Conservation (phyloP, 164 flowering plant genomes). For the Umbellularia californica region DNA sequence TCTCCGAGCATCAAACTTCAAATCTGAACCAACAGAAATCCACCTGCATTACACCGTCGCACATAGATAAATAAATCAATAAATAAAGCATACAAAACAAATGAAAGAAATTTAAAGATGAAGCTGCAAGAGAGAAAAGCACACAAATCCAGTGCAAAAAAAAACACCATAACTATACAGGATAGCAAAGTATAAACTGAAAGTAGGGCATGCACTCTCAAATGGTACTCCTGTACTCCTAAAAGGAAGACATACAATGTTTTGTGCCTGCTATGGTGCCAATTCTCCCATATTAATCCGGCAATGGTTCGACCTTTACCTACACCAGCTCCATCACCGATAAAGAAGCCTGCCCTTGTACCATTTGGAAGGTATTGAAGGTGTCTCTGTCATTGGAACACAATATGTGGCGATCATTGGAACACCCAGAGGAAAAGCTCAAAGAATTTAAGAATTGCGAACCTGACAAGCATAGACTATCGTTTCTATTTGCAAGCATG, state of each 20-base stretch:
- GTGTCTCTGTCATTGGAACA: constrained; percentile 55
- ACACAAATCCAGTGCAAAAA: not conserved
- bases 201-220: not conserved
- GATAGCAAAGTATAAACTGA: not conserved
- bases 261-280: constrained; percentile 86
- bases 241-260: constrained; percentile 59
- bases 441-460: constrained; percentile 6
- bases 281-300: constrained; percentile 97
- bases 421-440: not conserved
- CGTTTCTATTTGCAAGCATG: constrained; percentile 97
- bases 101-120: not conserved
- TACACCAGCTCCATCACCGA: constrained; percentile 99
- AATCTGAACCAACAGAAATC: constrained; percentile 97
- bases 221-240: not conserved
- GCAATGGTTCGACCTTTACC: constrained; percentile 99
- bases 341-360: constrained; percentile 86
- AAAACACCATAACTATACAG: not conserved
- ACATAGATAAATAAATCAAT: constrained; percentile 11
- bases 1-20: constrained; percentile 92
- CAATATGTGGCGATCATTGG: not conserved
- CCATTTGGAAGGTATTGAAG: constrained; percentile 71
- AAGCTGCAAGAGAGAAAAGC: not conserved
- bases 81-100: not conserved
- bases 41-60: constrained; percentile 53
- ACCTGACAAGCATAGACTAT: constrained; percentile 96